Percentiles rank a stretch among this genome's conserved stretches.
These are phyloP conservation scores for Batkoa obscura DNA, from an alignment of 371 early-diverging fungal genomes.

Conservation along the genomic window DNA sequence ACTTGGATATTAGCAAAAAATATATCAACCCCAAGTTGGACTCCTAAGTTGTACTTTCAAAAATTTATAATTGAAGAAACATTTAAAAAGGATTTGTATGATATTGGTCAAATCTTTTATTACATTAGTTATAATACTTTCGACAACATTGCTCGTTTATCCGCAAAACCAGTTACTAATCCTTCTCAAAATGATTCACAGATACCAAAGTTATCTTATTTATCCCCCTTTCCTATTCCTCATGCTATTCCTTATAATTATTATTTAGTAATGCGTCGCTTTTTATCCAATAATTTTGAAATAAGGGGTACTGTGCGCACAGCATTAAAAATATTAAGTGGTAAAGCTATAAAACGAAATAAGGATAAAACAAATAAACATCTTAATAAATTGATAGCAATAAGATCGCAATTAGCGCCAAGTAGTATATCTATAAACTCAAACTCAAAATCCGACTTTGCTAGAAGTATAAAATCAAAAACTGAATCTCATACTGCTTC, in stretches of 20 bases:
- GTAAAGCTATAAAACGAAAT: too few relatives aligned
- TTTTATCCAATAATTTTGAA: not conserved
- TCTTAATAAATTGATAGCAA: not conserved
- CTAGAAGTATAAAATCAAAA: not conserved
- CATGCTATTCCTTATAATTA: not conserved
- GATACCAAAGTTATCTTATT: not conserved
- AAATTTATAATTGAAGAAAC: not conserved
- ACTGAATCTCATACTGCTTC: not conserved
- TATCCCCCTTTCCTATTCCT: not conserved
- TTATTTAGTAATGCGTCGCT: not conserved
- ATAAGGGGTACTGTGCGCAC: not conserved
- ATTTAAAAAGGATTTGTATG: not conserved
- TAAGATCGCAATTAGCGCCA: not conserved
- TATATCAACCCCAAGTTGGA: not conserved
- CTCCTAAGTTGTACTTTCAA: not conserved
- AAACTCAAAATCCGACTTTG: too few relatives aligned
- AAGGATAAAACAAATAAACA: too few relatives aligned
- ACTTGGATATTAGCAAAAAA: not conserved
- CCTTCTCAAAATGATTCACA: too few relatives aligned
- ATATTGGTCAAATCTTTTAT: conserved; percentile 1
- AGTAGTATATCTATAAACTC: not conserved
- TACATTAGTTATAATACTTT: not conserved
- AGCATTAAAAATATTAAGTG: not conserved
- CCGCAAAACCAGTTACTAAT: not conserved
- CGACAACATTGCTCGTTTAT: not conserved